Evolutionary conservation across 176 grass and related monocot genomes (phyloP), one percentile per base, ranked within the genome.

Genomic region (Oryza punctata): DNA sequence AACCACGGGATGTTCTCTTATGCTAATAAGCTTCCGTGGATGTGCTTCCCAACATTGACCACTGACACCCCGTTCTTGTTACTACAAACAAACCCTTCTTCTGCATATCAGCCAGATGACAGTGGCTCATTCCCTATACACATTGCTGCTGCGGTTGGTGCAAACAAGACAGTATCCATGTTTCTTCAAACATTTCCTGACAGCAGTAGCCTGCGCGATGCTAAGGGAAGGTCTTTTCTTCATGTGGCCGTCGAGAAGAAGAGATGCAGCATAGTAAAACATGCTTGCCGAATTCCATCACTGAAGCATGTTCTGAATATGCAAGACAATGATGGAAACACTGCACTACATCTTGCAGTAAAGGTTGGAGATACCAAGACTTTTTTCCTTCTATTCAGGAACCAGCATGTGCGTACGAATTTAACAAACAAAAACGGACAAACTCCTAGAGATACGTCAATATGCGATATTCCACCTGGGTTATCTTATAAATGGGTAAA

Each of bases 281-380:
- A 69, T 1, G 78, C 12, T 16, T 69, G 78, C 78, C 4, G 3
- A 57, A 25, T 21, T 26, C 66, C 32, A 3, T 52, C 78, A 7
- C 16, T 79, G 26, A 10, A 2, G 0, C 40, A 47, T 44, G 70
- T 81, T 70, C 11, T 79, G 76, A 89, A 89, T n/a, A 72, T 77
- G 37, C 72, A 29, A 25, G 87, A 88, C 65, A 50, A 66, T 21
- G 40, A 88, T 12, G 81, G 87, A 30, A 84, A 88, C 26, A 88
- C 87, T 60, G 80, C 81, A 30, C 52, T 88, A 3, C 80, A 88
- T 47, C 72, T 84, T 28, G 75, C 81, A 12, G 49, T 88, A 0
- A 33, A 79, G 32, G 13, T 24, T 37, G 52, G n/a, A 12, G 23
- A 70, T 13, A 18, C 44, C 21, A 33, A 37, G 6, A 21, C 35